Base-by-base conservation (phyloP, 2,329 filamentous ascomycete species). In the Pezicula radicicola region DNA sequence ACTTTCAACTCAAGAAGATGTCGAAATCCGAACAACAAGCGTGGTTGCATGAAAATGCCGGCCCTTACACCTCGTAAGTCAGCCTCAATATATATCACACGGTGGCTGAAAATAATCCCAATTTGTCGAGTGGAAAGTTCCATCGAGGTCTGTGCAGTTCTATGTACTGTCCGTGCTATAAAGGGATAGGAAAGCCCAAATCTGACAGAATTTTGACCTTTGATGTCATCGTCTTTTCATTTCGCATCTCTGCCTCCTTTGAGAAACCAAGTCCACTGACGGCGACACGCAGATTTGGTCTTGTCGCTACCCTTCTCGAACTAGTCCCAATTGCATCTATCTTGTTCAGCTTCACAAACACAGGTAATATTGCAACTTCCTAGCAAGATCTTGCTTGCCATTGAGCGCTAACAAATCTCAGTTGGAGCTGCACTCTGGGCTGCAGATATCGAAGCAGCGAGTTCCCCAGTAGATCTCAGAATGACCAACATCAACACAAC, bases 351-450 rank as follows among this genome's bases (percentile, higher is more conserved):
- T 97, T 95, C 68, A 96, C 91, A 15, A 97, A 96, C 68, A 88
- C 89, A 1, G 81, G 82, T 81, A 72, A 64, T 71, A 40, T 59
- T 43, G 33, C 19, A 16, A 21, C 36, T 37, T 16, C 42, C 18
- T 5, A 21, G 16, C 40, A 19, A 16, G 7, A n/a, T 8, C 30
- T 27, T 15, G 15, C 27, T 42, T 48, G 15, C 27, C 8, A 50
- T 9, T 19, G 13, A 42, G 21, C 21, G n/a, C 41, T 50, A 3
- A 53, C 48, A 50, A 50, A 15, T 33, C 19, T 7, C 45, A 85
- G 91, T 96, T 53, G 93, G 91, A 7, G 93, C 92, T 49, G 93
- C 93, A 7, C 74, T 97, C n/a, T 97, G 91, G 91, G 92, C 93
- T 39, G 89, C 90, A 16, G 91, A 95, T 68, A 81, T 95, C 53